Percentiles rank a stretch among this genome's conserved stretches.
Conservation (phyloP, 768 basidiomycete species). For the Leccinellum luteum region DNA sequence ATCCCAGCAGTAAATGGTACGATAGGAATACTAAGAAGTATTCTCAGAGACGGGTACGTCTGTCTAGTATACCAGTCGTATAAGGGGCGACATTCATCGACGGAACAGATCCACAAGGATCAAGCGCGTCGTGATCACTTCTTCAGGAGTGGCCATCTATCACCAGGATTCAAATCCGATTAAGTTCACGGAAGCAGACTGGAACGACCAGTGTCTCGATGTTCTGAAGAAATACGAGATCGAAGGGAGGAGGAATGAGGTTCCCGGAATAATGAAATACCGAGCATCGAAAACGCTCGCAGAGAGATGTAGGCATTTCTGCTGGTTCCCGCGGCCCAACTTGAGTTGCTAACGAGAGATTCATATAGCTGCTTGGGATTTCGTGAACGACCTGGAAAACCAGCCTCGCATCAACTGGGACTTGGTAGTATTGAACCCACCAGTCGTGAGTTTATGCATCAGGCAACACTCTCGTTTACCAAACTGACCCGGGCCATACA, state of each 20-base stretch:
- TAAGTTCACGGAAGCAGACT: slow-evolving; percentile 41
- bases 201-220: slow-evolving; percentile 40
- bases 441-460: slow-evolving; percentile 29
- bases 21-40: slow-evolving; percentile 41
- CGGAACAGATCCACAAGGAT: slow-evolving; percentile 38
- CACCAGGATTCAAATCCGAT: slow-evolving; percentile 20
- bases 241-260: slow-evolving; percentile 42
- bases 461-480: too few species aligned
- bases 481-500: background rate
- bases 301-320: slow-evolving; percentile 45
- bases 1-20: too few species aligned
- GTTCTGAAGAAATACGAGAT: slow-evolving; percentile 44
- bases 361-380: slow-evolving; percentile 16
- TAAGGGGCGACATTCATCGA: background rate
- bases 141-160: slow-evolving; percentile 54
- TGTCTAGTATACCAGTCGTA: background rate
- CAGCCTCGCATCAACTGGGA: slow-evolving; percentile 7
- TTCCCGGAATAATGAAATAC: slow-evolving; percentile 42
- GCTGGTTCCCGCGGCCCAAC: background rate
- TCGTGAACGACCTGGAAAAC: slow-evolving; percentile 30
- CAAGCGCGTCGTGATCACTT: slow-evolving; percentile 68
- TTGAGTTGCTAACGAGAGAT: too few species aligned
- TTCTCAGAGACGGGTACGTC: slow-evolving; percentile 50
- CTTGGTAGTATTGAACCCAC: slow-evolving; percentile 16
- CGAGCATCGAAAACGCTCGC: slow-evolving; percentile 64